phyloP scores from a whole-genome alignment of 2,329 filamentous ascomycete species.

The Verticillium isaacii region DNA sequence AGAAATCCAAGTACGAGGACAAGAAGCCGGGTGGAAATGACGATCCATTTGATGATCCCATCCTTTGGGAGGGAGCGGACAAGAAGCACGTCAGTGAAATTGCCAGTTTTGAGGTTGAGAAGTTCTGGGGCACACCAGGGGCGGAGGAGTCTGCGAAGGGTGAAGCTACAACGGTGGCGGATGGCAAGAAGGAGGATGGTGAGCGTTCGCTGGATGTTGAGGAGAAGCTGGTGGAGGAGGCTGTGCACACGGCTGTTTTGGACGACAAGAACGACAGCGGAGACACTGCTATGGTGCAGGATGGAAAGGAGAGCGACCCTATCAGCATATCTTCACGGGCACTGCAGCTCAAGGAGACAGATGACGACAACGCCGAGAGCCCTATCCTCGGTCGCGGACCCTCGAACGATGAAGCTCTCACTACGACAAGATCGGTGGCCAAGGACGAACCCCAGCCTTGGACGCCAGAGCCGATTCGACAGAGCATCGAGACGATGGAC shows the following conservation, averaged over 20 bases:
- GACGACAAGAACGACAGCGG: neutral
- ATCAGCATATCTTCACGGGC: neutral
- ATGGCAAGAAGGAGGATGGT: slow-evolving; percentile 8
- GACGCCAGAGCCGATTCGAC: slow-evolving; percentile 21
- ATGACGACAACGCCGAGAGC: slow-evolving; percentile 29
- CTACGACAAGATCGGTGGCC: neutral
- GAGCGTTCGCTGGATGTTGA: neutral
- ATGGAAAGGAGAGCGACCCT: slow-evolving; percentile 5
- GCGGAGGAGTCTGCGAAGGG: neutral
- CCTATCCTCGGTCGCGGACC: slow-evolving; percentile 27
- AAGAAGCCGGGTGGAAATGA: slow-evolving; percentile 31
- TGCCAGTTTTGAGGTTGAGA: slow-evolving; percentile 19
- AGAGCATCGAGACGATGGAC: slow-evolving; percentile 8
- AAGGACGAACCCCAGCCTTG: slow-evolving; percentile 12
- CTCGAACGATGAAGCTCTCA: neutral
- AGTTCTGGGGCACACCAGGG: slow-evolving; percentile 23
- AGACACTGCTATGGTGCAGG: slow-evolving; percentile 9
- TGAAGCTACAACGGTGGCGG: neutral
- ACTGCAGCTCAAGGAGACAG: slow-evolving; percentile 12
- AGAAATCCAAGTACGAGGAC: slow-evolving; percentile 24
- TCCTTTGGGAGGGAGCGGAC: slow-evolving; percentile 38
- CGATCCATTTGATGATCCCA: slow-evolving; percentile 39
- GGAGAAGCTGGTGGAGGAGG: neutral
- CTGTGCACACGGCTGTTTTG: neutral
- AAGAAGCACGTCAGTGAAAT: slow-evolving; percentile 22